These are phyloP conservation scores for Arthrobotrys conoides DNA, from an alignment of 2,329 filamentous ascomycete genomes.

Conservation along the genomic window DNA sequence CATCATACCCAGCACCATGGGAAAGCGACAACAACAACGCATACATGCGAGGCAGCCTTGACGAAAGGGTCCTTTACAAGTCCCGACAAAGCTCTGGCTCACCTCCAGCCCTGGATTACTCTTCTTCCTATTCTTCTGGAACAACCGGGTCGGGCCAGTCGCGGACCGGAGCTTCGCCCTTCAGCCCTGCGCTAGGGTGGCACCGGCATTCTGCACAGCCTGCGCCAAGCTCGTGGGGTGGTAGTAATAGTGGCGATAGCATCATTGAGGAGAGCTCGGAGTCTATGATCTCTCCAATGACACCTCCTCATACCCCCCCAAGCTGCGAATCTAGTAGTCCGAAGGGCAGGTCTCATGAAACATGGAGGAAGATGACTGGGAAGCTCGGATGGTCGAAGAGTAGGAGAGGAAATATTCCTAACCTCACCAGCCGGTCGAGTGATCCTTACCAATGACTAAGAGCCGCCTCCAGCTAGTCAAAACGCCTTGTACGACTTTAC, in stretches of 20 bases:
- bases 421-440: conserved; percentile 47
- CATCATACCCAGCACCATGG: conserved; percentile 66
- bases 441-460: conserved; percentile 51
- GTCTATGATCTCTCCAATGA: conserved; percentile 69
- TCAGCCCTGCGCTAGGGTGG: conserved; percentile 64
- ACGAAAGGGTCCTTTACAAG: conserved; percentile 59
- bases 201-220: conserved; percentile 62
- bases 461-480: neutral
- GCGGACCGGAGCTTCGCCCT: conserved; percentile 62
- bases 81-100: conserved; percentile 63
- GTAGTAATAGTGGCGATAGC: conserved; percentile 63
- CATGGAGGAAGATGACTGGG: conserved; percentile 72
- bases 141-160: conserved; percentile 61
- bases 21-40: conserved; percentile 66
- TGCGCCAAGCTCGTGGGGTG: conserved; percentile 61
- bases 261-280: conserved; percentile 69
- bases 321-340: conserved; percentile 68
- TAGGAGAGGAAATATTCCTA: conserved; percentile 48
- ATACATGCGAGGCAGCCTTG: conserved; percentile 63
- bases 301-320: conserved; percentile 71
- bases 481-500: conserved; percentile 40
- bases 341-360: conserved; percentile 68
- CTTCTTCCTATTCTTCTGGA: conserved; percentile 63
- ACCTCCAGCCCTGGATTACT: conserved; percentile 63
- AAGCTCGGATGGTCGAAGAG: conserved; percentile 67